Evolutionary conservation across 1,139 yeast species (phyloP).

Genomic region (Nakaseomyces glabratus): DNA sequence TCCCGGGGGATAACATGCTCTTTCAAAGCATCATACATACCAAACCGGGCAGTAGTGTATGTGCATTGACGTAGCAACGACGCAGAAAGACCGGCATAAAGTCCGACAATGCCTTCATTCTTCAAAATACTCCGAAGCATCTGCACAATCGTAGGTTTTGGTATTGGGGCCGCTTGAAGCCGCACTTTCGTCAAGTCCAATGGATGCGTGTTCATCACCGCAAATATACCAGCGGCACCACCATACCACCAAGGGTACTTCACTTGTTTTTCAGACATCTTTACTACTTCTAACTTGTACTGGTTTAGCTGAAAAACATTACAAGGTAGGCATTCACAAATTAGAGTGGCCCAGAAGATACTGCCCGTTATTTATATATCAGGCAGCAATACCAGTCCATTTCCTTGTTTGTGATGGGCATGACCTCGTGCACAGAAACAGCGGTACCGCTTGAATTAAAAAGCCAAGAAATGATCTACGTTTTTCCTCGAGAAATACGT

Average conservation of each 20-base stretch:
- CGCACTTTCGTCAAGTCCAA: conserved; percentile 75
- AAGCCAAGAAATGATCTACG: no score
- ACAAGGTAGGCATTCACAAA: no score
- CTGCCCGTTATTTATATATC: no score
- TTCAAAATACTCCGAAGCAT: conserved; percentile 54
- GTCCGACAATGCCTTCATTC: conserved; percentile 57
- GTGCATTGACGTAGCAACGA: conserved; percentile 80
- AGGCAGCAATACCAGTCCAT: no score
- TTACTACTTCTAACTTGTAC: no score
- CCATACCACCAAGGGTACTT: conserved; percentile 49
- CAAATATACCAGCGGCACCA: conserved; percentile 60
- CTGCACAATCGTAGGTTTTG: conserved; percentile 51
- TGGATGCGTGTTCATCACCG: conserved; percentile 65
- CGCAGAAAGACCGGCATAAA: conserved; percentile 76
- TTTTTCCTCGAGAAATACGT: no score
- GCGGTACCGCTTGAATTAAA: no score
- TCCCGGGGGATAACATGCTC: conserved; percentile 39
- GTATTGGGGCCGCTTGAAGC: conserved; percentile 54
- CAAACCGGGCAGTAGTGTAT: conserved; percentile 78
- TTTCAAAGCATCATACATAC: conserved; percentile 69
- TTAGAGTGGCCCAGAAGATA: no score
- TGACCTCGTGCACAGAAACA: no score
- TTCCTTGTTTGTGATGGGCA: no score
- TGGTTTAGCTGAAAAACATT: no score
- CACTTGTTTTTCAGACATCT: conserved; percentile 10